These are phyloP conservation scores for Echium plantagineum DNA, from an alignment of 257 asterid species.

Conservation along the genomic window DNA sequence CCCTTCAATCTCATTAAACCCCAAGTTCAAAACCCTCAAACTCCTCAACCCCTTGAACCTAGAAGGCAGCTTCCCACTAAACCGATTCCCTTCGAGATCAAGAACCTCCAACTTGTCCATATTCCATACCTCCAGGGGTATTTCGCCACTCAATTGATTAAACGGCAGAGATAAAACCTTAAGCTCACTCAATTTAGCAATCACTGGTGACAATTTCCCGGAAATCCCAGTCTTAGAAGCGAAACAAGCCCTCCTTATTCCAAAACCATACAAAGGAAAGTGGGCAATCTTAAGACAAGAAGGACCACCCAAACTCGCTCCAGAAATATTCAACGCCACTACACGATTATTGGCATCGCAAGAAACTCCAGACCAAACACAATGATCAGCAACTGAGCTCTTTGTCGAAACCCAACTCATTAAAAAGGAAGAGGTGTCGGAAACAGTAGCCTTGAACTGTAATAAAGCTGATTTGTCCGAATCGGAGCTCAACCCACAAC, in stretches of 20 bases:
- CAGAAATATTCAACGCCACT: slow-evolving; percentile 51
- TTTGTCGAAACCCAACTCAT: slow-evolving; percentile 51
- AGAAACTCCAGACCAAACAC: slow-evolving; percentile 68
- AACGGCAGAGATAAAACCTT: slow-evolving; percentile 65
- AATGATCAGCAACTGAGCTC: slow-evolving; percentile 18
- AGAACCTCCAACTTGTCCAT: slow-evolving; percentile 87
- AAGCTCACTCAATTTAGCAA: slow-evolving; percentile 52
- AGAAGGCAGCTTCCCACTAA: slow-evolving; percentile 50
- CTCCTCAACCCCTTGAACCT: slow-evolving; percentile 46
- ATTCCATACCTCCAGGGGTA: slow-evolving; percentile 60
- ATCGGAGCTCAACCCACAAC: slow-evolving; percentile 25
- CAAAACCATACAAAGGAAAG: slow-evolving; percentile 74
- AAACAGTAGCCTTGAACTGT: slow-evolving; percentile 60
- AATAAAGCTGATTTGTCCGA: slow-evolving; percentile 71
- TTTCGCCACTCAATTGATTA: slow-evolving; percentile 64
- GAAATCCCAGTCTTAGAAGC: slow-evolving; percentile 23
- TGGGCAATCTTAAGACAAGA: slow-evolving; percentile 40
- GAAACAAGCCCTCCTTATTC: slow-evolving; percentile 58
- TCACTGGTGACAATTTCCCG: slow-evolving; percentile 45
- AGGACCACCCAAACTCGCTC: slow-evolving; percentile 67
- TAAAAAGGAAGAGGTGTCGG: slow-evolving; percentile 54
- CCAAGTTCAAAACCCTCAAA: slow-evolving; percentile 68
- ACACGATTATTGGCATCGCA: slow-evolving; percentile 67
- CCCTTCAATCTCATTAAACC: slow-evolving; percentile 55
- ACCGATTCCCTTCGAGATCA: slow-evolving; percentile 80